Evolutionary conservation across 1,284 basidiomycete species (phyloP), one percentile per base, ranked within the genome.

Genomic region (Limonomyces culmigenus): DNA sequence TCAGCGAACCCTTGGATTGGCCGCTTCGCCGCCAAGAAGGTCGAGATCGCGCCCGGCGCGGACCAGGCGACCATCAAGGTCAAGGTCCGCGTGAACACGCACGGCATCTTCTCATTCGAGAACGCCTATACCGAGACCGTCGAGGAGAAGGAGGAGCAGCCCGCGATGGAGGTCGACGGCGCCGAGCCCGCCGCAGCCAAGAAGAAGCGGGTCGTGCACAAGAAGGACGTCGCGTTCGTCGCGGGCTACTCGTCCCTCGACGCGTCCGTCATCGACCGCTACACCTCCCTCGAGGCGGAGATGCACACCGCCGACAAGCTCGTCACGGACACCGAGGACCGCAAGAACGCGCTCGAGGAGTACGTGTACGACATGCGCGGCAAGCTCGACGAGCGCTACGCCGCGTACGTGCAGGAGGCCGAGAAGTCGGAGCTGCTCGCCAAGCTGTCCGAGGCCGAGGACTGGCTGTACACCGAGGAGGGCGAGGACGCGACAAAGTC

Each of bases 341-440:
- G 85, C 55, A 96, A 93, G 66, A 95, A 96, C 55, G 88, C 89
- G 12, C 74, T 96, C 17, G 91, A 96, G 62, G 91, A 95, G 62
- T 95, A 92, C 63, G 80, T 95, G 43, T 95, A 95, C 62, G 88
- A 96, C 55, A 87, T 70, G 47, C 83, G 89, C 37, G 65, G 74
- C 56, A 95, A 93, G 62, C 72, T 96, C 41, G 89, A 95, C 25
- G 83, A 81, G 40, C 73, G 80, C 37, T 92, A 80, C 50, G 74
- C 76, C 16, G 38, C 70, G 17, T 95, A 68, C 56, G 79, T 78
- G 35, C 68, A 78, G 49, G 39, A 73, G 0, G 50, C 60, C 12
- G 89, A 95, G 62, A 91, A 91, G 63, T 56, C 71, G 43, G 69
- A 70, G 43, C 71, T 95, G 33, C 62, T 87, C 31, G 57, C 50